Base-by-base conservation (phyloP, 2,329 filamentous ascomycete genomes). In the Aspergillus sergii region DNA sequence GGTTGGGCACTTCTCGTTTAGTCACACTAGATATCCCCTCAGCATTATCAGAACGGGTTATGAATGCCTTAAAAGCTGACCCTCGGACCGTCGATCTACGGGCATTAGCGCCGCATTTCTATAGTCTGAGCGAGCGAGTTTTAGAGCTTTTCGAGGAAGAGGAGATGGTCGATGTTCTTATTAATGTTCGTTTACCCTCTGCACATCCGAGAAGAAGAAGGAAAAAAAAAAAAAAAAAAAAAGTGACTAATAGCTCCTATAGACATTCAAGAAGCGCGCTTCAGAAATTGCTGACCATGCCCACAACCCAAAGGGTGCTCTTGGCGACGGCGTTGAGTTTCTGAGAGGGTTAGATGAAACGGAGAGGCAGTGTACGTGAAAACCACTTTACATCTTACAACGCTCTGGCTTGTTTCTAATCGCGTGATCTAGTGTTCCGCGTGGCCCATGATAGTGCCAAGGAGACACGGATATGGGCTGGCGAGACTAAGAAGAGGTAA, bases 71-170 rank as follows among this genome's bases (percentile, higher is more conserved):
- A 43, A 95, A 94, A 74, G 95, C 95, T 36, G 93, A 97, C 74
- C 90, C 95, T 0, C 89, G 91, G 60, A 90, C 91, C 12, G 92
- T 99, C 1, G 89, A 96, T 61, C 78, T 99, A 48, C 88, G 94
- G 57, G 89, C 92, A 60, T 88, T 95, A 76, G 92, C 91, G 64
- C 89, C 90, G 41, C 91, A 97, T 77, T 97, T 97, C 72, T 98
- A 97, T 80, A 89, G 88, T 28, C 85, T 98, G 4, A 93, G 91
- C 4, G 90, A 92, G 51, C 87, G 92, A 58, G 93, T 97, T 78
- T 83, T 98, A 65, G 94, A 97, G 63, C 79, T 99, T 0, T 96
- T 97, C 66, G 94, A 97, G 62, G 94, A 97, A 76, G 89, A 97
- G 61, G 91, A 93, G 61, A 86, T 91, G 75, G 84, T 86, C 21